Evolutionary conservation across 257 asterid genomes (phyloP), one percentile per base, ranked within the genome.

Genomic region (Craterostigma plantagineum): DNA sequence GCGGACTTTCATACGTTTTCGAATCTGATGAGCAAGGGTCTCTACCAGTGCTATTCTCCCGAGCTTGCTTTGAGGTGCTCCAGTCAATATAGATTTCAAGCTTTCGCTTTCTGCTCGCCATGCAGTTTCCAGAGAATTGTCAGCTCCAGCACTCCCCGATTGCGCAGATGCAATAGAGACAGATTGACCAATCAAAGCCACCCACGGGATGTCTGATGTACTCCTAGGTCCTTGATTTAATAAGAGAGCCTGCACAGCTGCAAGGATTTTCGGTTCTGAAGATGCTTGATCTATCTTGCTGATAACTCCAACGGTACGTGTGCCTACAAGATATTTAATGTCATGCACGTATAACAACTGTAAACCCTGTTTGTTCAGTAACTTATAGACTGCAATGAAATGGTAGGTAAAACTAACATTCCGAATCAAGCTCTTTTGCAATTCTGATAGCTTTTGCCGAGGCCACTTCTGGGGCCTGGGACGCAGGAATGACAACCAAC

Each of bases 401-500:
- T 23, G 37, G 33, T 45, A 34, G 18, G 10, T 51, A 46, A 56
- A 54, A 70, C 96, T 41, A 51, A 87, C 98, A 71, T 70, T 87
- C 95, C 59, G 91, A 82, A 64, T 87, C 98, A 66, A 70, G 82
- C 60, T 87, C 98, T 67, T 79, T 87, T 1, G 95, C 98, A 44
- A 82, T 75, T 64, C 98, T 75, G 51, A 87, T 55, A 46, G 95
- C 95, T 75, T 87, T 87, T 45, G 80, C 70, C 48, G 95, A 68
- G 50, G 90, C 85, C 53, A 87, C 92, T 68, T 87, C 98, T 14
- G 86, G 92, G 43, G 91, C 98, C 74, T 76, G 95, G 45, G 82
- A 54, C 34, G 98, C 98, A 42, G 98, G 82, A 60, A 87, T 75
- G 46, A 87, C 69, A 40, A 87, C 81, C 65, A 87, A 63, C 61